These are phyloP conservation scores for Cnidoscolus chayamansa DNA, from an alignment of 441 rosid species.

Conservation along the genomic window DNA sequence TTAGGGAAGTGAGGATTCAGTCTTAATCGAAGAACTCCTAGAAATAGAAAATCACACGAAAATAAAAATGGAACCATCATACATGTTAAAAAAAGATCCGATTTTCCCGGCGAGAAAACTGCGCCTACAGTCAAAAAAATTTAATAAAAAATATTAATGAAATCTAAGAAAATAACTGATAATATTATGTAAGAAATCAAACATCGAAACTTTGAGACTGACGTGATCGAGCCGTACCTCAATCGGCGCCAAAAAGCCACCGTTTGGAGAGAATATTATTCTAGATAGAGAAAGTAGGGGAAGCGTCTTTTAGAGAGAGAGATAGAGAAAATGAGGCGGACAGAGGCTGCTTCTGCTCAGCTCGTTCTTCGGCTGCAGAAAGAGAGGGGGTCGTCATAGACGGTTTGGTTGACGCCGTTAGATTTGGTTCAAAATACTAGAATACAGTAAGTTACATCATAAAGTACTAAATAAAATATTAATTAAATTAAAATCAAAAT, in stretches of 20 bases:
- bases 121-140: slow-evolving; percentile 15
- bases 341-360: slow-evolving; percentile 7
- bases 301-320: no score
- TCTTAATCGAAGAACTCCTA: slow-evolving; percentile 27
- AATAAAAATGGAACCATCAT: slow-evolving; percentile 9
- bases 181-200: not conserved
- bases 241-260: slow-evolving; percentile 14
- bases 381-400: slow-evolving; percentile 46
- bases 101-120: slow-evolving; percentile 36
- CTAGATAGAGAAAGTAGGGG: slow-evolving; percentile 15
- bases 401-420: slow-evolving; percentile 51
- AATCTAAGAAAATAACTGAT: not conserved
- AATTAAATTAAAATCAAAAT: no score
- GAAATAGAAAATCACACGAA: slow-evolving; percentile 27
- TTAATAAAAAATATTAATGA: slow-evolving; percentile 9
- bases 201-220: slow-evolving; percentile 2
- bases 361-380: slow-evolving; percentile 17
- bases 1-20: slow-evolving; percentile 34
- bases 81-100: slow-evolving; percentile 54
- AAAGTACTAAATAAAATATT: no score
- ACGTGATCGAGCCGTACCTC: slow-evolving; percentile 23
- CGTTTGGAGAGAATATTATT: not conserved
- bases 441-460: no score
- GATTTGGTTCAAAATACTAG: slow-evolving; percentile 1
- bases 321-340: slow-evolving; percentile 17